Conservation (phyloP, 441 rosid genomes). For the Corymbia citriodora region DNA sequence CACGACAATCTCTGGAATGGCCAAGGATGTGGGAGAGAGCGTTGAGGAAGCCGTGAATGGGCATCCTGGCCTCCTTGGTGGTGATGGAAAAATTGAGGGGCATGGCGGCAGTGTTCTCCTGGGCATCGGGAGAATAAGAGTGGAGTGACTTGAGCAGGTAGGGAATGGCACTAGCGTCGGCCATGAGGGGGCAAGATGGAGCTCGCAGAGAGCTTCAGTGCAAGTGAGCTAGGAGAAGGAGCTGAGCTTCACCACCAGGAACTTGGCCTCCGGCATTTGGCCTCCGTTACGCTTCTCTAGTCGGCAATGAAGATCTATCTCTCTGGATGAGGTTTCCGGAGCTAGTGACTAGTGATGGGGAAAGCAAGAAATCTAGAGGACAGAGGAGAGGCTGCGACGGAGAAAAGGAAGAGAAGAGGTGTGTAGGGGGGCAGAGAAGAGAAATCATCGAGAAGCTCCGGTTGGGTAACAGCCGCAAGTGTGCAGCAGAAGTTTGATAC, state of each 20-base stretch:
- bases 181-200: slow-evolving; percentile 51
- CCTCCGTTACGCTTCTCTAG: background rate
- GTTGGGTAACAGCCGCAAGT: background rate
- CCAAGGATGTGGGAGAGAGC: slow-evolving; percentile 72
- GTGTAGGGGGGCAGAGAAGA: background rate
- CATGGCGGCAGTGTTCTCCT: slow-evolving; percentile 81
- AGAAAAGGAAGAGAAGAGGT: background rate
- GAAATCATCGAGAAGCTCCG: background rate
- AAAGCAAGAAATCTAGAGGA: background rate
- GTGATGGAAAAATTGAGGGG: slow-evolving; percentile 71
- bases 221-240: slow-evolving; percentile 71
- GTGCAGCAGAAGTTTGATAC: no score
- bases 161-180: slow-evolving; percentile 70
- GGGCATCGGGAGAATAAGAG: slow-evolving; percentile 43
- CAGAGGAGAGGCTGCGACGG: background rate
- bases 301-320: background rate
- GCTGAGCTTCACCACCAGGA: slow-evolving; percentile 56
- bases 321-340: background rate
- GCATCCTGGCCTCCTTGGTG: slow-evolving; percentile 54
- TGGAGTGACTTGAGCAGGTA: slow-evolving; percentile 71
- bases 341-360: background rate
- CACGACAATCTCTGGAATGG: slow-evolving; percentile 43
- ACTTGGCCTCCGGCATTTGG: slow-evolving; percentile 44
- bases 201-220: slow-evolving; percentile 51
- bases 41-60: slow-evolving; percentile 69